Percentiles rank a stretch among this genome's conserved stretches.
Evolutionary conservation across 352 stramenopile genomes (phyloP).

Genomic region (Pythium folliculosum): DNA sequence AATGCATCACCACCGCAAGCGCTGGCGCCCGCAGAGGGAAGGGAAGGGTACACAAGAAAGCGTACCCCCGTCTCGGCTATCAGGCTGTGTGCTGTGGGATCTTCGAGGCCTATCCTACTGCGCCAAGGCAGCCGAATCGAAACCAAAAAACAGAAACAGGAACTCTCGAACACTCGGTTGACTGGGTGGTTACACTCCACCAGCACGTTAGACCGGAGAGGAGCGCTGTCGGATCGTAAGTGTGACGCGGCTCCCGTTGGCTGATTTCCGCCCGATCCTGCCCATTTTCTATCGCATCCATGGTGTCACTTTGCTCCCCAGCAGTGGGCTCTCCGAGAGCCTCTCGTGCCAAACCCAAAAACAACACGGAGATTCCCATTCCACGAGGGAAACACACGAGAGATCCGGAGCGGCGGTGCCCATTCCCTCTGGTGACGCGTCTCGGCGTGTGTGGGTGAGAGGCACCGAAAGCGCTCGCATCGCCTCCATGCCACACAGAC

Average conservation of each 20-base stretch:
- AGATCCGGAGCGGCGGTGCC: not conserved
- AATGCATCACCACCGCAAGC: too few species aligned
- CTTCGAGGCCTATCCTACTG: too few species aligned
- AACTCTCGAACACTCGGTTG: not conserved
- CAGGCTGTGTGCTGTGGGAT: too few species aligned
- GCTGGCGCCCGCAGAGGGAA: too few species aligned
- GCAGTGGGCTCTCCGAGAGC: not conserved
- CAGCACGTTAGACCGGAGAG: not conserved
- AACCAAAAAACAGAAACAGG: not conserved
- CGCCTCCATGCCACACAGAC: not conserved
- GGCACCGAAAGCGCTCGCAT: not conserved
- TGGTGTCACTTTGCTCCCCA: not conserved
- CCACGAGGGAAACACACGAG: too few species aligned
- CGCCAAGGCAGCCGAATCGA: not conserved
- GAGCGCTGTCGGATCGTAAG: conserved; percentile 4
- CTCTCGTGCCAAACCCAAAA: not conserved
- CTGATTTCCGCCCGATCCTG: conserved; percentile 12
- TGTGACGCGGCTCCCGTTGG: conserved; percentile 9
- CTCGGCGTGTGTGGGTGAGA: not conserved
- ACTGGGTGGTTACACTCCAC: not conserved
- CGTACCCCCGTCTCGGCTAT: too few species aligned
- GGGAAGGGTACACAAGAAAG: too few species aligned
- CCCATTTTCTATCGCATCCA: not conserved
- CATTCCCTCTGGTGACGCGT: not conserved
- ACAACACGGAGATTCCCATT: not conserved